Conservation (phyloP, 129 eudicot genomes). For the Helichrysum umbraculigerum region DNA sequence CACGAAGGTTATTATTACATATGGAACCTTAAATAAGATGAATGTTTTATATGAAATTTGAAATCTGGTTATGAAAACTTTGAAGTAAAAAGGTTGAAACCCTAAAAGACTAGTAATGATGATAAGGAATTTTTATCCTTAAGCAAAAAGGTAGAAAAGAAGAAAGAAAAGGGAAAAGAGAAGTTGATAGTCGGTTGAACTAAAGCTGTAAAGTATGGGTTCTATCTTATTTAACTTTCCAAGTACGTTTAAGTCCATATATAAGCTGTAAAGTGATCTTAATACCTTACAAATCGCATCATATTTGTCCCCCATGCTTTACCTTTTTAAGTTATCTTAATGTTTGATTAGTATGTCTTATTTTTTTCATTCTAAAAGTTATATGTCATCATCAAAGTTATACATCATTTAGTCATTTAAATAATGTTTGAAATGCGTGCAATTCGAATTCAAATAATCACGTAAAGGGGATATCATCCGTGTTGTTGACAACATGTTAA, state of each 20-base stretch:
- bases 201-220: conserved; percentile 35
- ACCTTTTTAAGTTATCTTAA: conserved; percentile 11
- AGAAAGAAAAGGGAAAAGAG: conserved; percentile 9
- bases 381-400: neutral
- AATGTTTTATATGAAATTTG: no score
- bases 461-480: no score
- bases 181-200: conserved; percentile 27
- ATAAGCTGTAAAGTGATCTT: conserved; percentile 31
- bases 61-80: no score
- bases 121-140: conserved; percentile 22
- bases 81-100: neutral
- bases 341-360: neutral
- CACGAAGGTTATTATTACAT: no score
- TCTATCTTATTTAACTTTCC: conserved; percentile 7
- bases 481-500: no score
- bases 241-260: conserved; percentile 11
- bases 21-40: no score
- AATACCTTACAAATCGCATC: conserved; percentile 35
- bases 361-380: conserved; percentile 1
- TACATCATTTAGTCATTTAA: neutral
- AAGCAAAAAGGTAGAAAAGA: conserved; percentile 16
- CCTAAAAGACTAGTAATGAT: neutral
- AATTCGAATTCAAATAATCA: no score
- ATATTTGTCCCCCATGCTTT: conserved; percentile 39
- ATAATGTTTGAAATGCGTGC: no score